Conservation (phyloP, 176 grass and related monocot species). For the Oryza meyeriana region DNA sequence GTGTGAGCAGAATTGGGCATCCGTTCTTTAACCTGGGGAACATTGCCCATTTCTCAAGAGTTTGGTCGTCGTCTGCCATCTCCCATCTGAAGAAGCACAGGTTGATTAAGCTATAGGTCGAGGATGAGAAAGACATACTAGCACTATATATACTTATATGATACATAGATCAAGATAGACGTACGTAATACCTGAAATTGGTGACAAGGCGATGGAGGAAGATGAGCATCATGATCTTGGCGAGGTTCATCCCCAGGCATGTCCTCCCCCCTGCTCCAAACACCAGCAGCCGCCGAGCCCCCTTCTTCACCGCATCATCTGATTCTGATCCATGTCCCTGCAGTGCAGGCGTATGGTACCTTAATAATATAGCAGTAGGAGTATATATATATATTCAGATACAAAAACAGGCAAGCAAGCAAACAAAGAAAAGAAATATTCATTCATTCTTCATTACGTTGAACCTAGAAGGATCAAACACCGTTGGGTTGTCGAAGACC, state of each 20-base stretch:
- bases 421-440: no score
- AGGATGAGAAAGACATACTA: no score
- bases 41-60: conserved; percentile 84
- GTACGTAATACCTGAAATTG: conserved; percentile 52
- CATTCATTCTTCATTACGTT: conserved; percentile 41
- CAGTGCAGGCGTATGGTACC: no score
- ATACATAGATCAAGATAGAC: no score
- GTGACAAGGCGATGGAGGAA: conserved; percentile 79
- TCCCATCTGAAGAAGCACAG: conserved; percentile 46
- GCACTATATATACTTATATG: no score
- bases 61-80: conserved; percentile 60
- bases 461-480: conserved; percentile 83
- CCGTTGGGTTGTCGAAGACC: conserved; percentile 50
- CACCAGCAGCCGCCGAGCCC: conserved; percentile 23
- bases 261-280: conserved; percentile 81
- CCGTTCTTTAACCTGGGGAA: conserved; percentile 82
- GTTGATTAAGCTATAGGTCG: no score
- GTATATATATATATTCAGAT: no score
- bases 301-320: background rate
- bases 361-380: no score
- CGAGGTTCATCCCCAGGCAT: conserved; percentile 87
- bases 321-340: no score
- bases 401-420: no score
- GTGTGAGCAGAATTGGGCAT: conserved; percentile 56
- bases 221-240: conserved; percentile 92